These are phyloP conservation scores for Globisporangium irregulare DNA, from an alignment of 352 stramenopile genomes.

Conservation along the genomic window DNA sequence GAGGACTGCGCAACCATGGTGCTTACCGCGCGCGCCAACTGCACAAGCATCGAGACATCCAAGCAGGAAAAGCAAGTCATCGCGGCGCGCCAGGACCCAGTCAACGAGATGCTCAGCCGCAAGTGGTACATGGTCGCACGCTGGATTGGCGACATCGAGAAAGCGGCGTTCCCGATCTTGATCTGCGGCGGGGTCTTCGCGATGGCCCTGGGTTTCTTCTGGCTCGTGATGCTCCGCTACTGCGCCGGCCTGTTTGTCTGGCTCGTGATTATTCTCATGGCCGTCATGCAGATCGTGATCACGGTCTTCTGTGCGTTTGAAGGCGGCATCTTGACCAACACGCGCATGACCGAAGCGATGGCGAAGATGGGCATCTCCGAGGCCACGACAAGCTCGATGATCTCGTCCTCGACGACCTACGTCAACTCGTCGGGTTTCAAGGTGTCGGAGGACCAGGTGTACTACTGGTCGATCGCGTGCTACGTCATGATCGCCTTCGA, in stretches of 20 bases:
- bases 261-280: conserved; percentile 65
- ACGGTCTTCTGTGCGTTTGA: conserved; percentile 80
- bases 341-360: conserved; percentile 48
- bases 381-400: conserved; percentile 27
- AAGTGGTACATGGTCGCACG: conserved; percentile 69
- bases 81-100: conserved; percentile 38
- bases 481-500: conserved; percentile 73
- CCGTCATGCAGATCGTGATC: conserved; percentile 61
- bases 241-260: conserved; percentile 80
- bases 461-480: conserved; percentile 74
- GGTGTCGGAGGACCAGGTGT: conserved; percentile 42
- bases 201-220: conserved; percentile 66
- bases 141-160: conserved; percentile 78
- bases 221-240: conserved; percentile 71
- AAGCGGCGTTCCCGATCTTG: conserved; percentile 72
- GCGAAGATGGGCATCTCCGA: conserved; percentile 45
- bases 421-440: conserved; percentile 50
- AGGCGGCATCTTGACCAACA: conserved; percentile 53
- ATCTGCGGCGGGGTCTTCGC: conserved; percentile 70
- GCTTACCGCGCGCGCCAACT: conserved; percentile 35
- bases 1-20: conserved; percentile 46
- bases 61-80: conserved; percentile 42
- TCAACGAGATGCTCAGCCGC: conserved; percentile 59
- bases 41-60: conserved; percentile 48
- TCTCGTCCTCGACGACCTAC: conserved; percentile 46